phyloP scores from a whole-genome alignment of 495 filamentous ascomycete species.

The Lasiosphaeria miniovina region DNA sequence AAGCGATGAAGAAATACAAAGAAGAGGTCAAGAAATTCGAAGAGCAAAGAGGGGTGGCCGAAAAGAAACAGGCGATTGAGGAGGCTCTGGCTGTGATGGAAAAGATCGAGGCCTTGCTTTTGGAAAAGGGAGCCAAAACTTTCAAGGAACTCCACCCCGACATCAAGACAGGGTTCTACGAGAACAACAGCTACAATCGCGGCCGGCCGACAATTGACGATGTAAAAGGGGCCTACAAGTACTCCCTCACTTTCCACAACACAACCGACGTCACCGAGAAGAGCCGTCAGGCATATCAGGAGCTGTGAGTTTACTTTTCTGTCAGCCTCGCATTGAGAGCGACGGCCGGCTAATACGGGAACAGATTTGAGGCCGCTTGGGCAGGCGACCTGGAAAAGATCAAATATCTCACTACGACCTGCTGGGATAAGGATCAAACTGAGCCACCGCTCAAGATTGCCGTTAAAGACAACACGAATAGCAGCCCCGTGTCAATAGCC shows the following conservation, averaged over 20 bases:
- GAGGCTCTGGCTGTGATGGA: slow-evolving; percentile 49
- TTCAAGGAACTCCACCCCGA: slow-evolving; percentile 63
- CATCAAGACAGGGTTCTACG: not conserved
- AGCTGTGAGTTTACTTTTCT: slow-evolving; percentile 33
- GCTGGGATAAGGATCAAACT: slow-evolving; percentile 45
- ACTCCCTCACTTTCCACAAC: slow-evolving; percentile 44
- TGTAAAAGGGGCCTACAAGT: slow-evolving; percentile 36
- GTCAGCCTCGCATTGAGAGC: not conserved
- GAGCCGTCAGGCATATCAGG: slow-evolving; percentile 54
- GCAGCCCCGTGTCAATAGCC: slow-evolving; percentile 61
- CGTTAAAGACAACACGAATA: slow-evolving; percentile 40
- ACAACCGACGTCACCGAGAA: slow-evolving; percentile 50
- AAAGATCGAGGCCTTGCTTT: slow-evolving; percentile 49
- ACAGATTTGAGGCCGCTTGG: slow-evolving; percentile 66
- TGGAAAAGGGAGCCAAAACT: slow-evolving; percentile 60
- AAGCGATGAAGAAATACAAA: slow-evolving; percentile 30
- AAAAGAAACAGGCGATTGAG: slow-evolving; percentile 53
- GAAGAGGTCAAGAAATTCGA: slow-evolving; percentile 23
- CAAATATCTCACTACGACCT: slow-evolving; percentile 45
- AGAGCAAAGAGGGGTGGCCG: slow-evolving; percentile 34
- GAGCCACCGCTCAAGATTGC: slow-evolving; percentile 60
- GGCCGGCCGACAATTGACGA: not conserved
- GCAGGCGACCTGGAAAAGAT: slow-evolving; percentile 58
- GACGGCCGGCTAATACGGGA: not conserved
- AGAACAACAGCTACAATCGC: not conserved